Evolutionary conservation across 2,329 filamentous ascomycete genomes (phyloP).

Genomic region (Trichoderma polysporum): DNA sequence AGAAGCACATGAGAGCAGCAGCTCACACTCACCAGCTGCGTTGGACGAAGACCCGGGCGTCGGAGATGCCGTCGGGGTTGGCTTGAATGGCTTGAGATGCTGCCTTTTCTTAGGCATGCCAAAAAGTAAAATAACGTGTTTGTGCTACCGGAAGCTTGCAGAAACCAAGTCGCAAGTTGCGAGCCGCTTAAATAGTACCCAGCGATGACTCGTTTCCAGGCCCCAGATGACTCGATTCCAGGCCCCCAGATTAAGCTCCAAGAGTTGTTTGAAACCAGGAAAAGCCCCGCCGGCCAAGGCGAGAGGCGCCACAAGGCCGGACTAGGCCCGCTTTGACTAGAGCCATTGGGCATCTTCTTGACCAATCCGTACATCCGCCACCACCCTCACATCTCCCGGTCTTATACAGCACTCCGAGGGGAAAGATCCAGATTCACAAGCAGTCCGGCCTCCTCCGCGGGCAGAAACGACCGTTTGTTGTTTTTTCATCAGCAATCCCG

Average conservation of each 20-base stretch:
- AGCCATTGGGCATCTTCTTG: background rate
- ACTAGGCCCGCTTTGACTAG: constrained; percentile 9
- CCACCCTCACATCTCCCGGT: background rate
- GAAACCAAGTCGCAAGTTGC: constrained; percentile 18
- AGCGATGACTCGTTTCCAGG: background rate
- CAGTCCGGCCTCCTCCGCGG: background rate
- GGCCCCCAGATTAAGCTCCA: background rate
- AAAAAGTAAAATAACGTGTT: constrained; percentile 18
- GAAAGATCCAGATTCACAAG: background rate
- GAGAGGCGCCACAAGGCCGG: constrained; percentile 10
- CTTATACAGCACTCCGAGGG: background rate
- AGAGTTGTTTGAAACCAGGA: background rate
- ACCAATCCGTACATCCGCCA: background rate
- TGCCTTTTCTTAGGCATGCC: constrained; percentile 66
- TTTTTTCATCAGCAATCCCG: background rate
- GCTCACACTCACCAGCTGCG: constrained; percentile 30
- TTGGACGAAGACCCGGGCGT: constrained; percentile 30
- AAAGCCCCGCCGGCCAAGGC: constrained; percentile 3
- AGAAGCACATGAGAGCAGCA: background rate
- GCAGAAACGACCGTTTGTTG: background rate
- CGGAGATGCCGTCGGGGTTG: constrained; percentile 54
- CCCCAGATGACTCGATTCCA: constrained; percentile 11
- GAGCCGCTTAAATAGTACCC: constrained; percentile 13
- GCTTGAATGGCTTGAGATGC: constrained; percentile 56
- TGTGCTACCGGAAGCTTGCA: constrained; percentile 18